Percentiles rank a stretch among this genome's conserved stretches.
These are phyloP conservation scores for Cyberlindnera meyerae DNA, from an alignment of 805 yeast species.

Conservation along the genomic window DNA sequence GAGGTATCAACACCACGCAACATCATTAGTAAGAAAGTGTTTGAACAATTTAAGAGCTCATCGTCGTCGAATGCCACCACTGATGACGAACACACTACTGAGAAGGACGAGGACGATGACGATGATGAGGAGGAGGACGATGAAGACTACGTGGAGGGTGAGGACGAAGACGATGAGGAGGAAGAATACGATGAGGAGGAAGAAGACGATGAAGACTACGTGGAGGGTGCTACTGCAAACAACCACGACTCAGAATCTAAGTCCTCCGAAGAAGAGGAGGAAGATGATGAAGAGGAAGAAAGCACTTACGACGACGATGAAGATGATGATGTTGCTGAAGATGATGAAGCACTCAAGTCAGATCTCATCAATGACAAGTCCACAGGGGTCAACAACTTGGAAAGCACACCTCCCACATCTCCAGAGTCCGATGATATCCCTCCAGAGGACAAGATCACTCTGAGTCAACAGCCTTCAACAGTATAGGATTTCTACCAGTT, in stretches of 20 bases:
- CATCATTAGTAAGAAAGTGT: conserved; percentile 21
- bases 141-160: conserved; percentile 4
- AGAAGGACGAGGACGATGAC: conserved; percentile 16
- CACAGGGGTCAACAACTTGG: conserved; percentile 14
- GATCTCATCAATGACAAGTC: conserved; percentile 24
- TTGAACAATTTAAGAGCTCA: conserved; percentile 17
- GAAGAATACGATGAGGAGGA: conserved; percentile 26
- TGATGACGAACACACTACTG: conserved; percentile 4
- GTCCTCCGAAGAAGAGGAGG: conserved; percentile 16
- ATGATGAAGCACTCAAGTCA: conserved; percentile 15
- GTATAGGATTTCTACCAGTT: conserved; percentile 49
- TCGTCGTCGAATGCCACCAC: background rate
- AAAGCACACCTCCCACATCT: conserved; percentile 28
- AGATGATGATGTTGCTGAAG: conserved; percentile 4
- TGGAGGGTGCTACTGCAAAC: conserved; percentile 7
- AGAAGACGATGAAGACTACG: conserved; percentile 23
- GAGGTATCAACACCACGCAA: conserved; percentile 16
- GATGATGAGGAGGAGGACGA: no score
- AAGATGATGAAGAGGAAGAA: conserved; percentile 8
- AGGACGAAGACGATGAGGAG: conserved; percentile 23
- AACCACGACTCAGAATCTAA: conserved; percentile 14
- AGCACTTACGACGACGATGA: conserved; percentile 5
- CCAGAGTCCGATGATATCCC: conserved; percentile 31
- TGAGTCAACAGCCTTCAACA: conserved; percentile 42
- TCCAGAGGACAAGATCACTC: conserved; percentile 20